Conservation (phyloP, 805 yeast species). For the Zygosaccharomyces gambellarensis region DNA sequence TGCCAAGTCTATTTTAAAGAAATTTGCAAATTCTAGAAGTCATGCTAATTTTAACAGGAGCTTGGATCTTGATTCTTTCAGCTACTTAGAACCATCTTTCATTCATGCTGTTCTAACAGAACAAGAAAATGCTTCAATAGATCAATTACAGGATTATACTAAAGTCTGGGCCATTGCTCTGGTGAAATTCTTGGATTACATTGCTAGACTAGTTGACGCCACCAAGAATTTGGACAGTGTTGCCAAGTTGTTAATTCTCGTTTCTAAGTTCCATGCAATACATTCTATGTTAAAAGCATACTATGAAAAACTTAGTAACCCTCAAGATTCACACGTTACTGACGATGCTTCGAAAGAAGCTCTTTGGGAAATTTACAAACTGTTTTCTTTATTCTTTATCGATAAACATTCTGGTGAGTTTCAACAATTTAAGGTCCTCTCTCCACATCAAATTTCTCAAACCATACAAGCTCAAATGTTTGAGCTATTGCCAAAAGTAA, state of each 20-base stretch:
- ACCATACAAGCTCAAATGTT: slow-evolving; percentile 42
- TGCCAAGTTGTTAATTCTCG: slow-evolving; percentile 37
- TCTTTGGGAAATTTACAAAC: slow-evolving; percentile 50
- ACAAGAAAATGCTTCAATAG: slow-evolving; percentile 23
- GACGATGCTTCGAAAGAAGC: slow-evolving; percentile 40
- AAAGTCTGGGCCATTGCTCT: slow-evolving; percentile 34
- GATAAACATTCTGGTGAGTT: slow-evolving; percentile 70
- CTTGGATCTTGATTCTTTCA: slow-evolving; percentile 31
- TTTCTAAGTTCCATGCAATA: slow-evolving; percentile 41
- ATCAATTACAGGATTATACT: slow-evolving; percentile 30
- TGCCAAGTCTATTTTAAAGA: slow-evolving; percentile 62
- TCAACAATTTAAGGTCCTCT: slow-evolving; percentile 55
- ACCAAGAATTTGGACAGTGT: slow-evolving; percentile 34
- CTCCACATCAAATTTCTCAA: slow-evolving; percentile 43
- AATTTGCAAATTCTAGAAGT: slow-evolving; percentile 36
- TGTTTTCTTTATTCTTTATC: slow-evolving; percentile 62
- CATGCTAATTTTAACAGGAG: slow-evolving; percentile 35
- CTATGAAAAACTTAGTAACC: slow-evolving; percentile 21
- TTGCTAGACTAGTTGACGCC: slow-evolving; percentile 25
- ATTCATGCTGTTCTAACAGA: slow-evolving; percentile 24
- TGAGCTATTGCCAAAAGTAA: slow-evolving; percentile 43
- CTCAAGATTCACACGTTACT: slow-evolving; percentile 22
- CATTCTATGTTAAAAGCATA: slow-evolving; percentile 36
- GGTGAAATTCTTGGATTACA: slow-evolving; percentile 27
- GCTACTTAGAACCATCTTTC: slow-evolving; percentile 28